Percentiles rank a stretch among this genome's conserved stretches.
Evolutionary conservation across 2,329 filamentous ascomycete genomes (phyloP).

Genomic region (Metarhizium humberi): DNA sequence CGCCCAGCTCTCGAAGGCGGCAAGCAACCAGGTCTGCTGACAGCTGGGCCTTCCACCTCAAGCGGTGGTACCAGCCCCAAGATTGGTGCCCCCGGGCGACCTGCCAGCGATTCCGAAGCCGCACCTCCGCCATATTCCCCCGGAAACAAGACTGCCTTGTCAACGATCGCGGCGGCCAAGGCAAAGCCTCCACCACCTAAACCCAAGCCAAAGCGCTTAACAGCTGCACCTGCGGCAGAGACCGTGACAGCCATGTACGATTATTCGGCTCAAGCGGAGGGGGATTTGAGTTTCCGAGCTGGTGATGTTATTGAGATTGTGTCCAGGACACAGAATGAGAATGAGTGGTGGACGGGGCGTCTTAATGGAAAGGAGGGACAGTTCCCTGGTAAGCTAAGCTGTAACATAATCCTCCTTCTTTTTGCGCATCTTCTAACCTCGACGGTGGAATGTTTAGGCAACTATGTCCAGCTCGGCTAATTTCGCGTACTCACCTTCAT

Average conservation of each 20-base stretch:
- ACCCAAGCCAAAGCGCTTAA: conserved; percentile 71
- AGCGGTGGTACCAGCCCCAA: conserved; percentile 16
- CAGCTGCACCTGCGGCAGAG: conserved; percentile 56
- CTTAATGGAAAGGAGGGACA: conserved; percentile 75
- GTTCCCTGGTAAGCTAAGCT: conserved; percentile 68
- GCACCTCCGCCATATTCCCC: conserved; percentile 66
- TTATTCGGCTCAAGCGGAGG: conserved; percentile 90
- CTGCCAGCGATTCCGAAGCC: conserved; percentile 32
- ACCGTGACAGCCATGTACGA: conserved; percentile 89
- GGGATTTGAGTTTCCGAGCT: conserved; percentile 81
- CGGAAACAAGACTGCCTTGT: conserved; percentile 29
- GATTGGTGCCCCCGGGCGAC: conserved; percentile 25
- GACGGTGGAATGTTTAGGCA: conserved; percentile 25
- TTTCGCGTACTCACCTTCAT: background rate
- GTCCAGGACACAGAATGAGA: conserved; percentile 73
- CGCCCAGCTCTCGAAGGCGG: conserved; percentile 41
- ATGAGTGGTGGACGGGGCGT: conserved; percentile 95
- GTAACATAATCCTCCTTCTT: background rate
- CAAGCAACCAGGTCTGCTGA: conserved; percentile 42
- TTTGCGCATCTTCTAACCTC: background rate
- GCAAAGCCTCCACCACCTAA: conserved; percentile 65
- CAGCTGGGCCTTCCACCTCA: conserved; percentile 27
- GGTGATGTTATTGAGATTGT: conserved; percentile 89
- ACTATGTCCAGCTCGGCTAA: conserved; percentile 36
- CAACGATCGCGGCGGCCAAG: conserved; percentile 42